Evolutionary conservation across 495 filamentous ascomycete species (phyloP), one percentile per base, ranked within the genome.

Genomic region (Xylaria bambusicola): DNA sequence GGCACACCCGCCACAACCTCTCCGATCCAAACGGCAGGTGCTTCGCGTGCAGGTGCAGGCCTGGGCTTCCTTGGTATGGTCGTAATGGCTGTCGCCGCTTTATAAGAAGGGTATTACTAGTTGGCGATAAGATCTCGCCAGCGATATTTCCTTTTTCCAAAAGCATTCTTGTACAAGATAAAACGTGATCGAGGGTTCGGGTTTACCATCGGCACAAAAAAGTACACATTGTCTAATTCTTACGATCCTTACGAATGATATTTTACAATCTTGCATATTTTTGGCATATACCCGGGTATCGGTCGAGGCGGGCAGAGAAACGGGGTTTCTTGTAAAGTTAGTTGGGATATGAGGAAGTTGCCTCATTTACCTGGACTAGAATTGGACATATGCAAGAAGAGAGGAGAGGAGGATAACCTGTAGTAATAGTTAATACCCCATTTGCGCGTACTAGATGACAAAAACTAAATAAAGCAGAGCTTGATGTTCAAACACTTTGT

Each of bases 181-280:
- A 44, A 47, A 49, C 10, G 29, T 57, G 31, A 49, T 18, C 55
- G n/a, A 49, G 42, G 52, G 20, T 17, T 44, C 26, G n/a, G 52
- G 52, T 44, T 35, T 17, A 20, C 29, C 23, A 42, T n/a, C 31
- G 59, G 60, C 59, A 48, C 35, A 24, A 40, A 48, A 56, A 52
- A 33, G 33, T 54, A 53, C 54, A 60, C 49, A 64, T 62, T 59
- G 57, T 67, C 51, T 58, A 55, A 69, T 75, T 75, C 72, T 73
- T 73, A 75, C 71, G 72, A 75, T 75, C 72, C 71, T 73, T 73
- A 70, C 67, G 70, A 72, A 61, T 67, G 66, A 62, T 64, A 60
- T 59, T 58, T 58, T 61, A 40, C 31, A 57, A 26, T 47, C 54
- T 57, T 57, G 54, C 54, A 46, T 56, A 40, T 42, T 61, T 56